Base-by-base conservation (phyloP, 352 stramenopile genomes). In the Phytophthora palmivora region DNA sequence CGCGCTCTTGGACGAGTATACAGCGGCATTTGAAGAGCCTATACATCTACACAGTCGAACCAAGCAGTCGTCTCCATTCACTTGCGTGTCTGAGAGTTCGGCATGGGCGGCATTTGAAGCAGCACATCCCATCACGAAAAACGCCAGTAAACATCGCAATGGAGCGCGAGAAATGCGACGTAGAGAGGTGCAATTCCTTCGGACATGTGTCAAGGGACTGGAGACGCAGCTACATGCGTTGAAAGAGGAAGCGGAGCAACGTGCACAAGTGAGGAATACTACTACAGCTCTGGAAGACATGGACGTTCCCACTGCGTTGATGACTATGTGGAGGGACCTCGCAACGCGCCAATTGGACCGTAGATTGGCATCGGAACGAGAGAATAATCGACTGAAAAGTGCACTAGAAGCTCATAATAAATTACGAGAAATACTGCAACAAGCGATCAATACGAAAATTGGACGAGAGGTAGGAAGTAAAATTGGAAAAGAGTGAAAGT, bases 341-440 rank as follows among this genome's bases (percentile, higher is more conserved):
- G 64, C 70, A 11, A 51, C 46, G 11, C 41, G 60, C 5, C 70
- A 78, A 69, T 64, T 78, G 30, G 70, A 74, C 32, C 70, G 62
- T 44, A 16, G 70, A 14, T 39, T 78, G n/a, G 44, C 28, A 21
- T 69, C 65, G 0, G 65, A 78, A 36, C 47, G 65, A n/a, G 70
- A 78, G 37, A 72, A 78, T 21, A 65, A 37, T 21, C 51, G 65
- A 7, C 66, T 78, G 2, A 66, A 72, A 49, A n/a, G 39, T 18
- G 58, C 68, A 28, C 15, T 73, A n/a, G 65, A 72, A 54, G 50
- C 67, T 28, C 70, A 75, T 19, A 52, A 51, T 9, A 78, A 75
- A 47, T 32, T 78, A 21, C 47, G 57, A 7, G 47, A 70, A 45
- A 67, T 70, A 48, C 49, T 79, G 55, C 49, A 79, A 42, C 57